Conservation (phyloP, 495 filamentous ascomycete species). For the Chlorociboria aeruginascens region DNA sequence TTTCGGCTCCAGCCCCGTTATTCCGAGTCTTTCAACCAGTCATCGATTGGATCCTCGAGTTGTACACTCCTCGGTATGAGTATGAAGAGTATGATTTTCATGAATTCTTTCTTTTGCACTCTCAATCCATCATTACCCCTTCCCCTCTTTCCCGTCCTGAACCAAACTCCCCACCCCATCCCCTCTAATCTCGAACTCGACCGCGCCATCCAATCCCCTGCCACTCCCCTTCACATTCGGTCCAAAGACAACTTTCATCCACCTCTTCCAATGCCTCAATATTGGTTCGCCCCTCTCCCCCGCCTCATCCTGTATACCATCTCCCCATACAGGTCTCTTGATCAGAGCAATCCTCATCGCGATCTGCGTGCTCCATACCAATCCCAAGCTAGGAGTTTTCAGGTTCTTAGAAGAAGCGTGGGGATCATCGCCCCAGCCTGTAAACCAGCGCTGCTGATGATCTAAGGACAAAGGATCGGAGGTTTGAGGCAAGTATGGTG, state of each 20-base stretch:
- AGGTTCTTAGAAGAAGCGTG: constrained; percentile 25
- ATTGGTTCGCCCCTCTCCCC: constrained; percentile 22
- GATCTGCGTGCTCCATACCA: constrained; percentile 86
- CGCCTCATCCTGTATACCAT: constrained; percentile 17
- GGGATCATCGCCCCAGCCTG: constrained; percentile 72
- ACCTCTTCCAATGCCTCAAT: constrained; percentile 39
- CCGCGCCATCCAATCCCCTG: constrained; percentile 28
- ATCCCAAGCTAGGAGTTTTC: constrained; percentile 78
- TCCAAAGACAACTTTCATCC: constrained; percentile 73
- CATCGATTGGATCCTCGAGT: too few species aligned
- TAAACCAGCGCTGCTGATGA: constrained; percentile 88
- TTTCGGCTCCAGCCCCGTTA: too few species aligned
- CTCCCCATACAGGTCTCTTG: constrained; percentile 40
- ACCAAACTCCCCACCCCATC: constrained; percentile 34
- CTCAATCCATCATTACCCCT: constrained; percentile 33
- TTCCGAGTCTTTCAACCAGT: too few species aligned
- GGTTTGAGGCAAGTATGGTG: constrained; percentile 8
- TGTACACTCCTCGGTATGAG: too few species aligned
- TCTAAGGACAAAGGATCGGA: constrained; percentile 51
- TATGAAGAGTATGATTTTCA: too few species aligned
- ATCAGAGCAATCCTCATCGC: constrained; percentile 69
- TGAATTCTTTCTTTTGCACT: neutral
- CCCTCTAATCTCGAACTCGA: constrained; percentile 44
- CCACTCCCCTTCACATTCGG: constrained; percentile 46
- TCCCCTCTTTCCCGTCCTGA: constrained; percentile 43